Base-by-base conservation (phyloP, 352 stramenopile genomes). In the Blastocystis sp. region DNA sequence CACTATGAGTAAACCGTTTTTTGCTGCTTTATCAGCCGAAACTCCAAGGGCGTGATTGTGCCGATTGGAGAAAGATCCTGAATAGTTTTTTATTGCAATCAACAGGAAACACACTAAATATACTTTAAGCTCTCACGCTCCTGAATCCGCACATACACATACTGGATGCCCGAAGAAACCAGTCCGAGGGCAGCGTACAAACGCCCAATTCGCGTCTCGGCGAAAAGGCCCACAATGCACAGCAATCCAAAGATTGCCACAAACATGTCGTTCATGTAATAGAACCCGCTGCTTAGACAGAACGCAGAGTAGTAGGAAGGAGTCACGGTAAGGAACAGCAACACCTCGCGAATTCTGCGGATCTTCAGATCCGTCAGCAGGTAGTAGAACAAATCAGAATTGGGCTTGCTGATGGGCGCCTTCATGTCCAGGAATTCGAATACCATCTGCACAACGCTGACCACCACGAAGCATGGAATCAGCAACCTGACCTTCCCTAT, bases 101-200 rank as follows among this genome's bases (percentile, higher is more conserved):
- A 79, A 79, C 28, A 45, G 40, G 11, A 79, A 5, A 43, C 43
- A 64, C 28, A 84, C 74, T 84, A 84, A 84, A 84, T 84, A 62
- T 84, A 84, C 53, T 84, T 84, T 9, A 69, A 48, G 43, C 74
- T 84, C 56, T 84, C 74, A 3, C 60, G 23, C 43, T 84, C 74
- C 56, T 84, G 65, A 23, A 56, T 34, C 17, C 48, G 28, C 21
- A 84, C 52, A 52, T 70, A 84, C 5, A 84, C 9, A 21, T 59
- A 67, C 17, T 84, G 74, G 9, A 84, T 23, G 28, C 67, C 21
- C 10, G 74, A 66, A 23, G 60, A 62, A 2, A 84, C 28, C n/a
- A 84, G 7, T 40, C 74, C 74, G 1, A 69, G 28, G 21, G 19
- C 21, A 14, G 74, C 48, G 59, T 67, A 84, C 0, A 84, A n/a